A percentile compares a stretch with the other conserved stretches of the same genome.
phyloP scores from a whole-genome alignment of 495 filamentous ascomycete species.

The Penicillium dipodomyicola region DNA sequence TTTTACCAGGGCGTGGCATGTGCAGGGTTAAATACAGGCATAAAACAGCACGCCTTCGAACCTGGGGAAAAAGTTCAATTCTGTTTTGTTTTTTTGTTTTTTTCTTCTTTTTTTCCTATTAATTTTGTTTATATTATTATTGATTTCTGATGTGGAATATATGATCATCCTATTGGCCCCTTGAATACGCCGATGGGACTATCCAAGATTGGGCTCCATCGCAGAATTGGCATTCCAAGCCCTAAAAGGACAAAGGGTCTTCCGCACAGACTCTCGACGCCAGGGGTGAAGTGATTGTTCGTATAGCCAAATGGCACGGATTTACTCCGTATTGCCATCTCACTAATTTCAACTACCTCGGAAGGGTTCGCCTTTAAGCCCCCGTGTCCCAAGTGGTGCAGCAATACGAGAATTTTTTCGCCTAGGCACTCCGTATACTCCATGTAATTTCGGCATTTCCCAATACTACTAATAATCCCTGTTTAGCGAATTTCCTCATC shows the following conservation, averaged over 20 bases:
- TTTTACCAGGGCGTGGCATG: conserved; percentile 26
- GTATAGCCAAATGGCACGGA: neutral
- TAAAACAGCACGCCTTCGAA: conserved; percentile 10
- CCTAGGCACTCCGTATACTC: neutral
- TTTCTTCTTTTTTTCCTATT: conserved; percentile 12
- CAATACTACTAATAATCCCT: too few species aligned
- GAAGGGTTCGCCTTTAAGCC: neutral
- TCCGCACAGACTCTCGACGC: conserved; percentile 16
- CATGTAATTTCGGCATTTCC: neutral
- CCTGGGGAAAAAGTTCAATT: conserved; percentile 17
- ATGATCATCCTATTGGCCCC: conserved; percentile 13
- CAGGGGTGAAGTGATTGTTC: conserved; percentile 1
- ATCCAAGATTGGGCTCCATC: conserved; percentile 23
- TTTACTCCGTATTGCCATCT: neutral
- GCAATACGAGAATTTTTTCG: conserved; percentile 12
- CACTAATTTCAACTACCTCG: neutral
- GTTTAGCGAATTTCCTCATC: too few species aligned
- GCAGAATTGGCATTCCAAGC: conserved; percentile 11
- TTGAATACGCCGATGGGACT: conserved; percentile 17
- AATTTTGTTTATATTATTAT: conserved; percentile 7
- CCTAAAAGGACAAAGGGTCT: conserved; percentile 15
- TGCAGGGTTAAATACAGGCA: conserved; percentile 24
- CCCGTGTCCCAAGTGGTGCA: neutral
- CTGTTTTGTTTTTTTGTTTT: too few species aligned
- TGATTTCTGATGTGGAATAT: conserved; percentile 6